Base-by-base conservation (phyloP, 441 rosid genomes). In the Corymbia citriodora region DNA sequence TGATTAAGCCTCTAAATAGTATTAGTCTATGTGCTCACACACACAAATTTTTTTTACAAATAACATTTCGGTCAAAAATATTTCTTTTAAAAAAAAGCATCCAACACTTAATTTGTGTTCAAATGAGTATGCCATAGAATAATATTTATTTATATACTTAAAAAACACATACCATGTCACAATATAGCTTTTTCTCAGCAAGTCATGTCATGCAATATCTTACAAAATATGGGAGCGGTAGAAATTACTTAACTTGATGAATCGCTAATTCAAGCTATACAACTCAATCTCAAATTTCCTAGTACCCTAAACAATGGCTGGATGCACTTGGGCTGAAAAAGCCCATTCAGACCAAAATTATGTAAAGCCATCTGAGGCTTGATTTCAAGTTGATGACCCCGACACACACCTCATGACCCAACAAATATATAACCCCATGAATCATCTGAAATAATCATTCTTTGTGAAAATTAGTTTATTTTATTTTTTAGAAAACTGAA, bases 1-100 rank as follows among this genome's bases (percentile, higher is more conserved):
- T 2, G 0, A 65, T 65, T 65, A 65, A 3, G 36, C 15, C 36
- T n/a, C 1, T 0, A 2, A 29, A 63, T 0, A 65, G 4, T n/a
- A n/a, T n/a, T 14, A 0, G 9, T 7, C 0, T 2, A 12, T 25
- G 2, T 0, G 3, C 63, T 2, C 70, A 13, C 70, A 6, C 16
- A 18, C 29, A 57, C 11, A 57, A 9, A 0, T 40, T 40, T 5
- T 40, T 40, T 40, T 40, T 23, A 57, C 10, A 57, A 1, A 59
- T 27, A 25, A 3, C 16, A 27, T 12, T 61, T 61, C 31, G 3
- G 0, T 27, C 3, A 11, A 27, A 13, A 61, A 61, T 61, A 61
- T 27, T n/a, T n/a, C n/a, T n/a, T n/a, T n/a, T n/a, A 55, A 1
- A 15, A 15, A 14, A 53, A 53, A 14, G 6, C 0, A 53, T 53